phyloP scores from a whole-genome alignment of 1,284 basidiomycete species.

The Stereum hirsutum region DNA sequence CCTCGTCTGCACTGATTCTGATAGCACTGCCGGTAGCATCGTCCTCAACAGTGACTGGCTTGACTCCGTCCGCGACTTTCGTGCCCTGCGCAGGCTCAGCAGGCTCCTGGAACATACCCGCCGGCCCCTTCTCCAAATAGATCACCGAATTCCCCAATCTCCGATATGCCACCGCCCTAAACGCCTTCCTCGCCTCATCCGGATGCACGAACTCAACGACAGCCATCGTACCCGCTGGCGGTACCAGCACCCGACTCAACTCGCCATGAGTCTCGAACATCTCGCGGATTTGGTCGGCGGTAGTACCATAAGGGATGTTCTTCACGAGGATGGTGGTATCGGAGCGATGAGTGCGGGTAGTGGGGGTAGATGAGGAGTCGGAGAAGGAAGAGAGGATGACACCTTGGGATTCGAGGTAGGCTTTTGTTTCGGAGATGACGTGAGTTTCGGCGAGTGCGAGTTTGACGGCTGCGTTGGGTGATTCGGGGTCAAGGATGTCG shows the following conservation, averaged over 20 bases:
- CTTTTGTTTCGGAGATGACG: conserved; percentile 91
- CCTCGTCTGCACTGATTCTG: conserved; percentile 20
- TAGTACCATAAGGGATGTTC: conserved; percentile 93
- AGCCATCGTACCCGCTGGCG: conserved; percentile 91
- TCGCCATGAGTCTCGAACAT: conserved; percentile 77
- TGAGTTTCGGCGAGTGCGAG: conserved; percentile 95
- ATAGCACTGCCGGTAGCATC: conserved; percentile 20
- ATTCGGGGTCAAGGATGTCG: conserved; percentile 77
- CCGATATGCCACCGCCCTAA: conserved; percentile 80
- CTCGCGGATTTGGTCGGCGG: conserved; percentile 62
- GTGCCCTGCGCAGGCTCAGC: conserved; percentile 9
- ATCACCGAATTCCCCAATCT: conserved; percentile 84
- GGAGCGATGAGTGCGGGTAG: too few relatives aligned
- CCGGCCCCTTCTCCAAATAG: conserved; percentile 90
- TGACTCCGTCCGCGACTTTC: conserved; percentile 20
- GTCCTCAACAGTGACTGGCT: conserved; percentile 33
- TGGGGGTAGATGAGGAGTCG: conserved; percentile 30
- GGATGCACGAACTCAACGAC: conserved; percentile 80
- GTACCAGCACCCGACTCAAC: conserved; percentile 74
- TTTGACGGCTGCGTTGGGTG: conserved; percentile 79
- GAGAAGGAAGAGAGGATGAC: conserved; percentile 54
- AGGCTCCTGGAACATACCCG: conserved; percentile 58
- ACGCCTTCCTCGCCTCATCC: conserved; percentile 67
- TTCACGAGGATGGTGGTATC: conserved; percentile 89
- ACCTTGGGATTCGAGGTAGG: conserved; percentile 74